Conservation (phyloP, 192 early-diverging fungal genomes). For the Radiomyces spectabilis region DNA sequence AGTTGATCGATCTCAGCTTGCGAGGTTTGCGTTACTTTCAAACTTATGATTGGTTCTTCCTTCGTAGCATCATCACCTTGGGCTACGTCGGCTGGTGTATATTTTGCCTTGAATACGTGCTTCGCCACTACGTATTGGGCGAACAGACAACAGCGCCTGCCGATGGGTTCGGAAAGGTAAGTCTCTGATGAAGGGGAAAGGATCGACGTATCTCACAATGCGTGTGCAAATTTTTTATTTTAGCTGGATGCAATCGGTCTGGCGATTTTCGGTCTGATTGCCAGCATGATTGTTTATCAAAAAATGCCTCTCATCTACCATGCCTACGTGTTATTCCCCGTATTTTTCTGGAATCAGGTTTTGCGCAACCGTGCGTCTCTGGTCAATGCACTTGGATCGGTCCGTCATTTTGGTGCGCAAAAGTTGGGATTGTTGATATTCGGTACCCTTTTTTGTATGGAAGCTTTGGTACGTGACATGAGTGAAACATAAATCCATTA, state of each 20-base stretch:
- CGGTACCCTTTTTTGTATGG: conserved; percentile 60
- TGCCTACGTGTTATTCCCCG: conserved; percentile 77
- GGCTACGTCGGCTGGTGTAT: conserved; percentile 91
- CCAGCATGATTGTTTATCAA: conserved; percentile 62
- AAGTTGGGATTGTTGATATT: conserved; percentile 28
- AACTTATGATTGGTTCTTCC: conserved; percentile 94
- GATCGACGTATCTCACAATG: no score
- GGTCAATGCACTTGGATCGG: conserved; percentile 7
- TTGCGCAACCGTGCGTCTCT: conserved; percentile 30
- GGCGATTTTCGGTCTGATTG: conserved; percentile 10
- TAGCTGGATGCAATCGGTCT: conserved; percentile 8
- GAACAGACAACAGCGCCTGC: no score
- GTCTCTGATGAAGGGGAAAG: no score
- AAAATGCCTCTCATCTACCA: conserved; percentile 82
- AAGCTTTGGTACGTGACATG: conserved; percentile 60
- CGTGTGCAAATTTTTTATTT: no score
- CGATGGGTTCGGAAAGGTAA: no score
- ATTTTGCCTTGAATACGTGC: conserved; percentile 74
- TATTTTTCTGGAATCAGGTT: conserved; percentile 76
- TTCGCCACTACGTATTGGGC: conserved; percentile 63
- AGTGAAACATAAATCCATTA: no score
- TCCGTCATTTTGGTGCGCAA: conserved; percentile 7
- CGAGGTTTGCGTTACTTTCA: conserved; percentile 92
- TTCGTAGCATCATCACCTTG: conserved; percentile 71
- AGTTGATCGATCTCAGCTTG: conserved; percentile 58